Conservation (phyloP, 306 rosid species). For the Heteromeles arbutifolia region DNA sequence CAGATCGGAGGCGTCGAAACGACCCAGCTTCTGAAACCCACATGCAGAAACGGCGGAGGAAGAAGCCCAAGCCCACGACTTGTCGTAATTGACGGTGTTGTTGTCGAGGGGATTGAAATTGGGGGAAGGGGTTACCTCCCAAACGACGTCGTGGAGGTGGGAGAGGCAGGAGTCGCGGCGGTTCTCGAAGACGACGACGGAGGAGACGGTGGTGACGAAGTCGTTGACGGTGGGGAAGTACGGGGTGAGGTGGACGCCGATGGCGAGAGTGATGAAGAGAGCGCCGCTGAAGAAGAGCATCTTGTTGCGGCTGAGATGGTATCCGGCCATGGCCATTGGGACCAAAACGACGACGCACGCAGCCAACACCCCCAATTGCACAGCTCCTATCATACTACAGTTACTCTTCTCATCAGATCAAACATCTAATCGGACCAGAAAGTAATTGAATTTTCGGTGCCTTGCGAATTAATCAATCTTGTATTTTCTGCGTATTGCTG, state of each 20-base stretch:
- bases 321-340: constrained; percentile 98
- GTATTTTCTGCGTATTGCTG: not conserved
- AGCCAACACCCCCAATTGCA: constrained; percentile 68
- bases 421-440: not conserved
- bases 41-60: constrained; percentile 43
- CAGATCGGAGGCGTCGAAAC: constrained; percentile 54
- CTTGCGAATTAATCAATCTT: not conserved
- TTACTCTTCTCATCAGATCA: not conserved
- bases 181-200: constrained; percentile 51
- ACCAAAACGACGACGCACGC: constrained; percentile 84
- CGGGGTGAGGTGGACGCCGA: constrained; percentile 88
- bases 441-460: not conserved
- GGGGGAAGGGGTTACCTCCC: constrained; percentile 41
- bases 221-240: constrained; percentile 75
- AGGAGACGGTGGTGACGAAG: constrained; percentile 60
- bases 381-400: constrained; percentile 55
- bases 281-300: constrained; percentile 90
- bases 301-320: constrained; percentile 92
- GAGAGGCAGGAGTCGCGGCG: constrained; percentile 63
- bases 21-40: constrained; percentile 53
- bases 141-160: constrained; percentile 61
- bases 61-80: constrained; percentile 58
- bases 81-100: constrained; percentile 42
- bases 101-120: constrained; percentile 33
- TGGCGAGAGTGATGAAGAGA: constrained; percentile 85